Percentiles rank a stretch among this genome's conserved stretches.
phyloP scores from a whole-genome alignment of 208 protist species.

The Trypanosoma avium region DNA sequence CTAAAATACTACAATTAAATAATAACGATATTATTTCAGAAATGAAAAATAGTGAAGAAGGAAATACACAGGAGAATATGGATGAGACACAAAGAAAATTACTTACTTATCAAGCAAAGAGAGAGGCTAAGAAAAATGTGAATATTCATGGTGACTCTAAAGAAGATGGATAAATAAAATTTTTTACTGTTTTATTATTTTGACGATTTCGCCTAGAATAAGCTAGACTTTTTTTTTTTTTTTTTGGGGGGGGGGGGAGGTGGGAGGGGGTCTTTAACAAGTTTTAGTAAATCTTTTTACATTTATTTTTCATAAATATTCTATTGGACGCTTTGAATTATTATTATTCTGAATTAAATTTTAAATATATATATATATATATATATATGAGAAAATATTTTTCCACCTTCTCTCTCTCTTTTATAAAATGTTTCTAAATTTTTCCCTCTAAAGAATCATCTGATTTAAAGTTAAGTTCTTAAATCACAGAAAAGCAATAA shows the following conservation, averaged over 20 bases:
- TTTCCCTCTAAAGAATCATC: too few species aligned
- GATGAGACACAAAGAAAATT: background rate
- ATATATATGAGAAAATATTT: too few species aligned
- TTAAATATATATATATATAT: too few species aligned
- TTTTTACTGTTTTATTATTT: background rate
- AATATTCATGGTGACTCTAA: background rate
- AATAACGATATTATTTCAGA: background rate
- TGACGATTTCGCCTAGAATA: background rate
- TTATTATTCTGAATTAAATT: too few species aligned
- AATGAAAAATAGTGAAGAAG: background rate
- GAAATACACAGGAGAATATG: background rate
- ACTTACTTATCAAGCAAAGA: background rate
- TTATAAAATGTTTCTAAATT: too few species aligned
- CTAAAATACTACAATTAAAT: background rate
- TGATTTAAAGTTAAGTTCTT: too few species aligned
- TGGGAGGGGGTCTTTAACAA: too few species aligned
- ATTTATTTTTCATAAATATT: background rate
- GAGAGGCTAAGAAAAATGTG: background rate
- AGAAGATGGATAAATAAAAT: constrained; percentile 1
- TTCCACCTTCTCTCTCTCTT: too few species aligned
- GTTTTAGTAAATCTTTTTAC: background rate
- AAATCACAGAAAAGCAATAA: background rate
- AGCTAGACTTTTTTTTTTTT: background rate
- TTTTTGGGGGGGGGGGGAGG: too few species aligned
- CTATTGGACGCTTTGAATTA: too few species aligned